Evolutionary conservation across 495 filamentous ascomycete species (phyloP), one percentile per base, ranked within the genome.

Genomic region (Lepidopterella palustris): DNA sequence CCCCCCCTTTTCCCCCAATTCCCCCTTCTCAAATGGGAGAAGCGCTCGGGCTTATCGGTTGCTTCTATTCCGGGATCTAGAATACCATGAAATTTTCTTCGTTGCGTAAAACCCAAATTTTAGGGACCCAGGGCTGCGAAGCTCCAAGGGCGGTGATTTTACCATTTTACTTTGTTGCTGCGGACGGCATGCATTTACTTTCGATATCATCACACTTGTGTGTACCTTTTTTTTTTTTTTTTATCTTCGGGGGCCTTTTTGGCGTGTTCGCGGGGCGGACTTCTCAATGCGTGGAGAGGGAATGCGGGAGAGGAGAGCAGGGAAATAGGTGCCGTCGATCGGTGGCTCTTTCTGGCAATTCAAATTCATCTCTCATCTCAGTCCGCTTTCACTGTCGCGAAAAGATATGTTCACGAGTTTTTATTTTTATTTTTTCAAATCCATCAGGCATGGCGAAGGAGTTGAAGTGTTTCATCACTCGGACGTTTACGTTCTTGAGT

Each of bases 401-500:
- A n/a, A n/a, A 3, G 10, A 42, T 18, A 3, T 42, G 35, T 42
- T 42, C 35, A 42, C 35, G 35, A 13, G 35, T 11, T 3, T 42
- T 50, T 21, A 20, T 21, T 50, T 50, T 18, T 24, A 50, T 4
- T 4, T 15, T 42, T 35, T 42, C 35, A n/a, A n/a, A n/a, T n/a
- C 47, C 47, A 50, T 50, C 47, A 25, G 47, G 47, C 47, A 50
- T 50, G 47, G 47, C 47, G 47, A 24, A 13, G 47, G 47, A 50
- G 47, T 50, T 15, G 6, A 13, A 1, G 23, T 50, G 4, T 18
- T 15, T 50, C n/a, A n/a, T n/a, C n/a, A n/a, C n/a, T n/a, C n/a
- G n/a, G n/a, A n/a, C n/a, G n/a, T n/a, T n/a, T n/a, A n/a, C n/a
- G n/a, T n/a, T n/a, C n/a, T n/a, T n/a, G n/a, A n/a, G n/a, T n/a